Conservation (phyloP, 139 green algal species). For the Chlorella sp. region DNA sequence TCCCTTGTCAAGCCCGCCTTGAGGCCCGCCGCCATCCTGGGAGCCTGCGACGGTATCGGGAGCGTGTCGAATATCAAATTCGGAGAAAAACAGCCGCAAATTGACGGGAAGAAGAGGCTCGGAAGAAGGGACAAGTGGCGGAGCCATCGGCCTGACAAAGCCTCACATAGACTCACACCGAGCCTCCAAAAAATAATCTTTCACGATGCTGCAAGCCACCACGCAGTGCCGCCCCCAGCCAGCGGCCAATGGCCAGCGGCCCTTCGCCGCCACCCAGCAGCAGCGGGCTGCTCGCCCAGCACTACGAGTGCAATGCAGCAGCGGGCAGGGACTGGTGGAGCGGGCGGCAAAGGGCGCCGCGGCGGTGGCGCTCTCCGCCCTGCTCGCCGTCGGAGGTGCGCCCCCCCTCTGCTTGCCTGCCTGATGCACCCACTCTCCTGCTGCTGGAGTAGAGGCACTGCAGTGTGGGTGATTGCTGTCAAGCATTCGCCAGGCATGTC, state of each 20-base stretch:
- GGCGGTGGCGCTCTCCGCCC: neutral
- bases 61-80: neutral
- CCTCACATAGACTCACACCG: no score
- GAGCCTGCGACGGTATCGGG: neutral
- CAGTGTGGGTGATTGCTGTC: no score
- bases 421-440: neutral
- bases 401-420: neutral
- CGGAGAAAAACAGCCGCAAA: no score
- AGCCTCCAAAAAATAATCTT: no score
- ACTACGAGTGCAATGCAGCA: neutral
- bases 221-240: no score
- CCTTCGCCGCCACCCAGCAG: neutral
- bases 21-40: neutral
- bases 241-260: neutral
- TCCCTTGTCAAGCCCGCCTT: neutral
- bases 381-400: slow-evolving; percentile 11
- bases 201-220: no score
- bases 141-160: no score
- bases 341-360: neutral
- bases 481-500: neutral
- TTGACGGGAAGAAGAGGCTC: neutral
- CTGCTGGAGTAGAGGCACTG: no score
- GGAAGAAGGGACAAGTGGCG: no score
- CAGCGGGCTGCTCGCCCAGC: neutral
- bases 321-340: neutral